Base-by-base conservation (phyloP, 169 alveolate species). In the Cyclospora cayetanensis region DNA sequence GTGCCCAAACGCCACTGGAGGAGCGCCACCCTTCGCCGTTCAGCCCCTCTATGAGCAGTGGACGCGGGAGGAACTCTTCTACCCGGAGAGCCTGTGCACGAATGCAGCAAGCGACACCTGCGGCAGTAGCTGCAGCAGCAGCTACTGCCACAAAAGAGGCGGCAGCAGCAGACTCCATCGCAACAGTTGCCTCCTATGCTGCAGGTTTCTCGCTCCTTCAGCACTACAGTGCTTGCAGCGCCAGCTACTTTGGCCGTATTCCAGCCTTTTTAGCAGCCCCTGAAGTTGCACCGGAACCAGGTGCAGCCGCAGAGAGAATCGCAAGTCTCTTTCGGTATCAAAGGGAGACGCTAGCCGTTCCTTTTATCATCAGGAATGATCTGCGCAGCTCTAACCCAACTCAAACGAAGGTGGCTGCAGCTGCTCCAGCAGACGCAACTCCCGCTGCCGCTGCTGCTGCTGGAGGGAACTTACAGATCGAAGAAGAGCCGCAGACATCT, bases 221-320 rank as follows among this genome's bases (percentile, higher is more conserved):
- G 79, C 43, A 66, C 18, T 66, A 66, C n/a, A 2, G 79, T 2
- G 31, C 29, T 4, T 29, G 79, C 18, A 66, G 79, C 43, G 2
- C 35, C 3, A n/a, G 50, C 0, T 31, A 29, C 46, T 66, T 66
- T 29, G 79, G 79, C 2, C n/a, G n/a, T n/a, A n/a, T n/a, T n/a
- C 60, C 18, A 3, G 0, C 79, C 12, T 41, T 11, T 29, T 41
- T 43, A 66, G 43, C 79, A 66, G 79, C 11, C 29, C 29, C 79
- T 12, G 79, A 41, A 66, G 46, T n/a, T 18, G 22, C 79, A 66
- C 42, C 76, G 31, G 76, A 11, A 63, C 42, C 76, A 63, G 76
- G 42, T 29, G 79, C 79, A 66, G 79, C 79, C 11, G 79, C 79
- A 66, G 79, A 66, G 29, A 43, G 50, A 7, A 31, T 66, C 79